Percentiles rank a stretch among this genome's conserved stretches.
Evolutionary conservation across 176 grass and related monocot genomes (phyloP).

Genomic region (Bothriochloa decipiens): DNA sequence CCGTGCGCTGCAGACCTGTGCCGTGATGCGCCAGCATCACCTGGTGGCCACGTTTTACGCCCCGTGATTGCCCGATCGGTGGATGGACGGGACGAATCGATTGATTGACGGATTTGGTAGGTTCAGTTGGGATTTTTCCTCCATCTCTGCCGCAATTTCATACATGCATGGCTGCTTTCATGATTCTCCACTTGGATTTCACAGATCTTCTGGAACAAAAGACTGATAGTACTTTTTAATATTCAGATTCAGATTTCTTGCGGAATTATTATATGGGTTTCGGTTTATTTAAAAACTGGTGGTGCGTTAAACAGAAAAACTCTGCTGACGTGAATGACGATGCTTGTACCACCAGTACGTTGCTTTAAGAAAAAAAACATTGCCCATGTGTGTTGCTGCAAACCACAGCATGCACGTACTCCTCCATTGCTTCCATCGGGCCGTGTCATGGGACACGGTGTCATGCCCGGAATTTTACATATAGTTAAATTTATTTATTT

Average conservation of each 20-base stretch:
- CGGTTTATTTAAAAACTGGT: not conserved
- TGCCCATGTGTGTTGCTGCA: not conserved
- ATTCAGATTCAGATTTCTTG: no score
- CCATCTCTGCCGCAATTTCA: not conserved
- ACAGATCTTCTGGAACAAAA: not conserved
- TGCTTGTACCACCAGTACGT: not conserved
- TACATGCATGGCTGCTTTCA: not conserved
- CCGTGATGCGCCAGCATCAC: not conserved
- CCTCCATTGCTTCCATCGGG: constrained; percentile 18
- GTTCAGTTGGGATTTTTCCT: not conserved
- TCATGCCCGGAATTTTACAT: no score
- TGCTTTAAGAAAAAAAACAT: not conserved
- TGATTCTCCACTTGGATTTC: not conserved
- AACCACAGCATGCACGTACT: not conserved
- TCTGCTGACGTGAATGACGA: not conserved
- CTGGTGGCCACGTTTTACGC: not conserved
- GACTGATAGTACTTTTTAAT: no score
- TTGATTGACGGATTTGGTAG: constrained; percentile 30
- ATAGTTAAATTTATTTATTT: no score
- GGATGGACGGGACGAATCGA: not conserved
- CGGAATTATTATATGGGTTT: not conserved
- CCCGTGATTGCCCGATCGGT: not conserved
- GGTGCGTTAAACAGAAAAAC: not conserved
- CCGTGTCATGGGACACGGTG: constrained; percentile 1
- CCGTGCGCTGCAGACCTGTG: not conserved